Evolutionary conservation across 2,329 filamentous ascomycete species (phyloP).

Genomic region (Penicillium sp.): DNA sequence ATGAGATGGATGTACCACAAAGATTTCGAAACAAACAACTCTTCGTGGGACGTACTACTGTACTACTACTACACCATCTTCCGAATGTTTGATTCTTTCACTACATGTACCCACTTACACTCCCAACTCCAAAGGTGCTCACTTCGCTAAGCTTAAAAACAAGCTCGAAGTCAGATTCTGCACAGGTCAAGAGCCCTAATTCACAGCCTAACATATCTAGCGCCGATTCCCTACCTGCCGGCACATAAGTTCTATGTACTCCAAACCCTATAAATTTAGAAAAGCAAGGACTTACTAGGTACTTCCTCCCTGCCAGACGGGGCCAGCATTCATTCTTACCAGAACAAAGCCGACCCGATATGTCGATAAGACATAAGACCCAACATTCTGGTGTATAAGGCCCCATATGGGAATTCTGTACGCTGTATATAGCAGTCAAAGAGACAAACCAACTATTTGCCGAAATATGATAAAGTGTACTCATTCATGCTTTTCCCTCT

Average conservation of each 20-base stretch:
- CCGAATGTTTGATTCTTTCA: not conserved
- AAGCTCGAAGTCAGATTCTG: not conserved
- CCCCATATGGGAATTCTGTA: too few species aligned
- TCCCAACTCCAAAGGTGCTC: not conserved
- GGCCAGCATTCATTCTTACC: too few species aligned
- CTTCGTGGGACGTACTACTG: not conserved
- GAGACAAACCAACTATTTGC: not conserved
- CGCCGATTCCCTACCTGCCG: too few species aligned
- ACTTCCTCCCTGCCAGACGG: too few species aligned
- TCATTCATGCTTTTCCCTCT: not conserved
- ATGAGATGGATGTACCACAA: not conserved
- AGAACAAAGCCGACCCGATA: too few species aligned
- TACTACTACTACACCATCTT: not conserved
- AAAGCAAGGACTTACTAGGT: too few species aligned
- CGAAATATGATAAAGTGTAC: not conserved
- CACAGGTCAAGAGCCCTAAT: not conserved
- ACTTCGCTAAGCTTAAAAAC: not conserved
- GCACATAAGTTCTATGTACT: too few species aligned
- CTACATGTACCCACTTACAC: not conserved
- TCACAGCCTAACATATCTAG: not conserved
- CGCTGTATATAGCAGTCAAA: not conserved
- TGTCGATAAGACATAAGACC: too few species aligned
- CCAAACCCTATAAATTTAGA: too few species aligned
- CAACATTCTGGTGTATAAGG: too few species aligned
- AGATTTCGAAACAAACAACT: not conserved